Evolutionary conservation across 345 rosid species (phyloP), one percentile per base, ranked within the genome.

Genomic region (Gossypioides kirkii): DNA sequence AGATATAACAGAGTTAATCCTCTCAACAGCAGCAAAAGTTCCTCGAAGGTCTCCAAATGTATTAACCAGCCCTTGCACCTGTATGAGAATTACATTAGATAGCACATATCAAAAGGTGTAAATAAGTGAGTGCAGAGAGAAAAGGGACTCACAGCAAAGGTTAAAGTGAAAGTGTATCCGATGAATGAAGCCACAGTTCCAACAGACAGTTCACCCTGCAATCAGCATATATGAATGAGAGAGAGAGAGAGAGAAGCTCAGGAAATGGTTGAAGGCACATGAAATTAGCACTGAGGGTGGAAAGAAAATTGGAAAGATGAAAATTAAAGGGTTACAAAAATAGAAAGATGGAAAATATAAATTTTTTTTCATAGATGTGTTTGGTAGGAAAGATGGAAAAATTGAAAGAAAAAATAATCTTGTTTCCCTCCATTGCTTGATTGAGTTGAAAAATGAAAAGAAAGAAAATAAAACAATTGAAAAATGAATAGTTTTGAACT

Each of bases 21-120:
- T 87, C 80, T 91, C 98, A 68, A 90, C 86, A 38, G 95, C 92
- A 83, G 98, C 92, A 77, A 94, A 80, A 71, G 89, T 60, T 52
- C 92, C 97, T 64, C 95, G 98, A 75, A 94, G 93, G 84, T 94
- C 98, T 77, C 98, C 98, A 74, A 89, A 85, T 25, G 97, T 89
- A 86, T 94, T 90, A 67, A 94, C 97, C 69, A 94, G 84, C 50
- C 98, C 97, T 92, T 94, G 98, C 74, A 94, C 98, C 97, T 94
- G 83, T 32, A 78, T 10, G 49, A 46, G 26, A 65, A 71, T 59
- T 23, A 55, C 32, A 46, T 73, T 36, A 77, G 73, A 69, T 49
- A 65, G 73, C 70, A 74, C 43, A 38, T 20, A 71, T 25, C 61
- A 42, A 69, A 61, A 49, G 26, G 26, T 69, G 72, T 23, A 55